Evolutionary conservation across 2,329 filamentous ascomycete species (phyloP).

Genomic region (Alternaria hordeiaustralica): DNA sequence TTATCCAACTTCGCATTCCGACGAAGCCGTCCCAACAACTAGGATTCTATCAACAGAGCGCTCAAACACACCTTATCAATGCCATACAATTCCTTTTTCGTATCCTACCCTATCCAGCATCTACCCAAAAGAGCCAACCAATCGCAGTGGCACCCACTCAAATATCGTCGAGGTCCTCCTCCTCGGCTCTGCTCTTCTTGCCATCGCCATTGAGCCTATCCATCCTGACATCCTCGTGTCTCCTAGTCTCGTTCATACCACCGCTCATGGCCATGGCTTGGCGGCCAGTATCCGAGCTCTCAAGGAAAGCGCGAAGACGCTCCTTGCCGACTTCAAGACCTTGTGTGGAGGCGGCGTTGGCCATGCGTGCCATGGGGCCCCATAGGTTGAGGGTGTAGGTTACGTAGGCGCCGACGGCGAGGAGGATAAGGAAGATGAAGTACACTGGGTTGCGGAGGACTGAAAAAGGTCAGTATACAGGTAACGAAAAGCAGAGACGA

Average conservation of each 20-base stretch:
- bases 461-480: conserved; percentile 49
- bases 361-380: conserved; percentile 95
- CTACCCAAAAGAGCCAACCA: not conserved
- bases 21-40: not conserved
- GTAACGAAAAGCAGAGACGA: not conserved
- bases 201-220: conserved; percentile 52
- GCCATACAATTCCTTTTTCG: not conserved
- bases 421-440: conserved; percentile 84
- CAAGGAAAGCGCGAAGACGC: conserved; percentile 86
- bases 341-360: conserved; percentile 84
- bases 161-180: conserved; percentile 46
- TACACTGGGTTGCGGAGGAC: conserved; percentile 93
- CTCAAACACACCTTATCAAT: not conserved
- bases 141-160: conserved; percentile 19
- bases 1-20: not conserved
- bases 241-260: conserved; percentile 17
- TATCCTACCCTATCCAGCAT: not conserved
- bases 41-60: conserved; percentile 1
- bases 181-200: conserved; percentile 47
- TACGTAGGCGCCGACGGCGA: conserved; percentile 79
- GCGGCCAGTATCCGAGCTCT: conserved; percentile 82
- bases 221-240: conserved; percentile 41
- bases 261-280: conserved; percentile 77
- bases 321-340: conserved; percentile 91
- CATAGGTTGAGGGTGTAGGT: conserved; percentile 94